A percentile compares a stretch with the other conserved stretches of the same genome.
phyloP scores from a whole-genome alignment of 169 alveolate genomes.

The Theileria orientalis region DNA sequence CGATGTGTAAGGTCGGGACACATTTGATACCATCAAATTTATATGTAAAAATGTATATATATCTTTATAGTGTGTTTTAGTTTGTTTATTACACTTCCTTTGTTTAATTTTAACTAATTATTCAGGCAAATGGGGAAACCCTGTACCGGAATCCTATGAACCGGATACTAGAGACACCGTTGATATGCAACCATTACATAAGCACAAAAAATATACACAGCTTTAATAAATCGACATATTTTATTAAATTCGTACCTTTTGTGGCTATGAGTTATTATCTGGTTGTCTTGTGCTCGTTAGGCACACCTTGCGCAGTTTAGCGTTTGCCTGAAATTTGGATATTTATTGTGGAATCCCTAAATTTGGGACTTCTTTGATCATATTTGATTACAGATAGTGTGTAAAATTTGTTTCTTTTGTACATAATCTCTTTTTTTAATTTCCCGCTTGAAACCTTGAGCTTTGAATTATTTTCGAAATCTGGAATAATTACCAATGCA shows the following conservation, averaged over 20 bases:
- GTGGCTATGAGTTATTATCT: neutral
- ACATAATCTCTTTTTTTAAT: too few relatives aligned
- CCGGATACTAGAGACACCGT: slow-evolving; percentile 16
- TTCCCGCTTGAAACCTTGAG: too few relatives aligned
- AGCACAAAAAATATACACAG: slow-evolving; percentile 33
- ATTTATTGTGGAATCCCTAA: too few relatives aligned
- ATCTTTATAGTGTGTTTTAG: neutral
- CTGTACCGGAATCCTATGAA: slow-evolving; percentile 39
- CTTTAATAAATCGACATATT: neutral
- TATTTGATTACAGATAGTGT: too few relatives aligned
- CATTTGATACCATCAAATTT: too few relatives aligned
- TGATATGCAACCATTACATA: slow-evolving; percentile 21
- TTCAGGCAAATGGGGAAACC: slow-evolving; percentile 68
- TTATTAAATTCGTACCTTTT: neutral
- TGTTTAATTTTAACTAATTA: neutral
- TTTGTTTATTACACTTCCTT: neutral
- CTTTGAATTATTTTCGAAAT: too few relatives aligned
- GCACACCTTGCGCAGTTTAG: neutral
- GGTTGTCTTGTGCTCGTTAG: neutral
- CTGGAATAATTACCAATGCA: neutral
- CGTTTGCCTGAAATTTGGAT: neutral
- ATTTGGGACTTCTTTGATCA: too few relatives aligned
- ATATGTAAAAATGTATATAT: neutral
- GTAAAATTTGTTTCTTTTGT: too few relatives aligned
- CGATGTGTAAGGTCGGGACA: too few relatives aligned